Evolutionary conservation across 441 rosid species (phyloP).

Genomic region (Adansonia rubrostipa): DNA sequence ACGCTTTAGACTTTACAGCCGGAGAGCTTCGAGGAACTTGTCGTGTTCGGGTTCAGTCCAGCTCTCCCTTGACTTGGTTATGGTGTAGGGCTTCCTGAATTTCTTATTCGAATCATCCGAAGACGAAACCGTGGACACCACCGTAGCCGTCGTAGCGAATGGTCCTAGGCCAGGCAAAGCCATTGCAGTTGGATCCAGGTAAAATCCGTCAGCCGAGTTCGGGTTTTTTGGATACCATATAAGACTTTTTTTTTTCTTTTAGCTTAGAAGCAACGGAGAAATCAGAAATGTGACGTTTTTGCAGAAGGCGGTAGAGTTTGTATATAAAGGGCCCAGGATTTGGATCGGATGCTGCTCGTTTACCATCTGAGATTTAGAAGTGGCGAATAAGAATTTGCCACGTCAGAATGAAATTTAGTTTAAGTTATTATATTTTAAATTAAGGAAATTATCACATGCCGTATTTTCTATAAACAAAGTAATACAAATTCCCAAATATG

Average conservation of each 20-base stretch:
- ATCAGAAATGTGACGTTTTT: not conserved
- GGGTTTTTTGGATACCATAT: constrained; percentile 69
- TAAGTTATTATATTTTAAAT: not conserved
- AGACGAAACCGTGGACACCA: constrained; percentile 40
- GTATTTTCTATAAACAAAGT: not conserved
- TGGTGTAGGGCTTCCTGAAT: constrained; percentile 84
- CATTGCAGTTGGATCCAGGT: constrained; percentile 76
- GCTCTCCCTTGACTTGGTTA: constrained; percentile 91
- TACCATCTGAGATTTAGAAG: too few relatives aligned
- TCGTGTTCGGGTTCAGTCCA: constrained; percentile 97
- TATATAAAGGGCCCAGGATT: not conserved
- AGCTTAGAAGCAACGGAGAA: constrained; percentile 20
- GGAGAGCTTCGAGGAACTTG: constrained; percentile 91
- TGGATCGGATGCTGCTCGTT: not conserved
- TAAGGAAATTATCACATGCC: not conserved
- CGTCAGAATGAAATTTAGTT: not conserved
- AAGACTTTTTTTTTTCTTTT: not conserved
- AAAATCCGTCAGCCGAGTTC: constrained; percentile 65
- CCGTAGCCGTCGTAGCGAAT: constrained; percentile 43
- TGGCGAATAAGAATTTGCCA: constrained; percentile 15
- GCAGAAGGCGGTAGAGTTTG: not conserved
- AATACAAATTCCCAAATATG: not conserved
- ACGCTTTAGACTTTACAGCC: constrained; percentile 53
- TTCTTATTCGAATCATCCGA: constrained; percentile 68
- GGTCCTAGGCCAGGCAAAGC: constrained; percentile 64